Evolutionary conservation across 2,329 filamentous ascomycete species (phyloP).

Genomic region (Fusarium sp.): DNA sequence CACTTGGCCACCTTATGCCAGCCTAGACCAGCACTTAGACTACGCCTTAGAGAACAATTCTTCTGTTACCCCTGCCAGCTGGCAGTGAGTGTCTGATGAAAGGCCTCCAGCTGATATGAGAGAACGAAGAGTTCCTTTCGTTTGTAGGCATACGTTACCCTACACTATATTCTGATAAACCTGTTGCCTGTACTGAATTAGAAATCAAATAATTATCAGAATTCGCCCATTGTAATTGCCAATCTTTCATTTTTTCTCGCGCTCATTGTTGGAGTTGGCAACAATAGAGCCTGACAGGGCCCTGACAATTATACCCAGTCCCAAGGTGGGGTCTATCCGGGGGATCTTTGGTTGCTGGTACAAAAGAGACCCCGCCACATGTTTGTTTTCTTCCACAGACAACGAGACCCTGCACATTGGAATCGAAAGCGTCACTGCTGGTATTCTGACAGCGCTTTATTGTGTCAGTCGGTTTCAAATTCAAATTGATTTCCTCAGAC

Average conservation of each 20-base stretch:
- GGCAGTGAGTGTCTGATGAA: too few species aligned
- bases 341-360: slow-evolving; percentile 37
- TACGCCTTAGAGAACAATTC: neutral
- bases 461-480: neutral
- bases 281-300: slow-evolving; percentile 5
- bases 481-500: neutral
- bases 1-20: neutral
- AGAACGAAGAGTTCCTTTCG: neutral
- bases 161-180: neutral
- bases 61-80: neutral
- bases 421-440: neutral
- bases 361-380: slow-evolving; percentile 40
- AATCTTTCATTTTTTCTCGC: neutral
- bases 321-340: slow-evolving; percentile 32
- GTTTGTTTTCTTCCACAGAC: slow-evolving; percentile 38
- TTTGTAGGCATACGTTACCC: neutral
- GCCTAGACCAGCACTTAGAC: neutral
- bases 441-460: neutral
- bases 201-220: too few species aligned
- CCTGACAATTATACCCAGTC: neutral
- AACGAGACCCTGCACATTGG: slow-evolving; percentile 8
- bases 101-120: neutral
- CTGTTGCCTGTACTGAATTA: neutral
- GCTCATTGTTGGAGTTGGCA: slow-evolving; percentile 1
- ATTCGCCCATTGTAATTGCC: neutral